Base-by-base conservation (phyloP, 106 monocot genomes). In the Acorus calamus region DNA sequence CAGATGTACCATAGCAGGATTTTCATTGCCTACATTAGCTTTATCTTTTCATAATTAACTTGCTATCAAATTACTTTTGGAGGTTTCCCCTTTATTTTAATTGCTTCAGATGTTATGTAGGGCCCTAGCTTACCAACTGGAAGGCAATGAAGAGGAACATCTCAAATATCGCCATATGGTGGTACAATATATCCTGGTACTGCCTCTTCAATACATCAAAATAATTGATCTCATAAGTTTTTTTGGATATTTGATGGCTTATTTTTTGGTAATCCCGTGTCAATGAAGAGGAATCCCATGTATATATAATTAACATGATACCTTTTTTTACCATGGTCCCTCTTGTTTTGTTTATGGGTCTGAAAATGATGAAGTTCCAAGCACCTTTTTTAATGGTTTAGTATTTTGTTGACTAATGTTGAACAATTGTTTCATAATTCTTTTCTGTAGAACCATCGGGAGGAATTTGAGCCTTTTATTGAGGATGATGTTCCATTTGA, bases 401-500 rank as follows among this genome's bases (percentile, higher is more conserved):
- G 11, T 10, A 4, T 7, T 64, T 50, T n/a, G 13, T 52, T 2
- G 53, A 42, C 14, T 42, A 14, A 51, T 11, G 51, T 14, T 5
- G 50, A 52, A 11, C 13, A 56, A 0, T 54, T 57, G 42, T 62
- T 9, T 44, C 74, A 10, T 14, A 69, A 55, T 57, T 56, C 7
- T 47, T 47, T 50, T 49, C 44, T 60, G 48, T 46, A 92, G 92
- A 79, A 73, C 9, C 81, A 92, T 55, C 63, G 75, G 3, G 77
- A 77, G 63, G 84, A 87, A 0, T 92, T 92, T 80, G 84, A 92
- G 54, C 87, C 92, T 51, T 92, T 92, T 61, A 92, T 92, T 62
- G 92, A 92, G 58, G 92, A 92, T 75, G 92, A 87, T 14, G 82
- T 84, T 11, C 87, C 81, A 56, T 92, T 92, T 73, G 87, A 87